A percentile compares a stretch with the other conserved stretches of the same genome.
Conservation (phyloP, 2,329 filamentous ascomycete species). For the Hansfordia pulvinata region DNA sequence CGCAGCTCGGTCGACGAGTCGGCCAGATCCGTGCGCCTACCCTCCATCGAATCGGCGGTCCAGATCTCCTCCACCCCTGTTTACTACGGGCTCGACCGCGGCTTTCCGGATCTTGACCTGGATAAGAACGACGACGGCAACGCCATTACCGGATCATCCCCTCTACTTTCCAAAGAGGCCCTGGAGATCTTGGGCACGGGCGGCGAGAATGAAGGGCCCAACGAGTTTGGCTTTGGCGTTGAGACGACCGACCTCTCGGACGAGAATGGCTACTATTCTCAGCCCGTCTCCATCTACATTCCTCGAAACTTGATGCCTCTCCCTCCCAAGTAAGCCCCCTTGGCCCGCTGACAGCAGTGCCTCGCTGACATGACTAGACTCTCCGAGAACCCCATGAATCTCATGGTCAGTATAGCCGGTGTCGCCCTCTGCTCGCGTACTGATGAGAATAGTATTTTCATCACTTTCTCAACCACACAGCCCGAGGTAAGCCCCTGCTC, state of each 20-base stretch:
- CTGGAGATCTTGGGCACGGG: conserved; percentile 14
- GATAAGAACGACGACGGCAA: conserved; percentile 57
- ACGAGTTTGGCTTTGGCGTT: conserved; percentile 32
- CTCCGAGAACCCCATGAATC: conserved; percentile 63
- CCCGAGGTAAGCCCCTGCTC: conserved; percentile 47
- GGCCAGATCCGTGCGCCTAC: too few species aligned
- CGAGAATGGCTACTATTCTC: conserved; percentile 55
- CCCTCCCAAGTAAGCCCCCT: conserved; percentile 22
- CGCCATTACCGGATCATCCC: conserved; percentile 38
- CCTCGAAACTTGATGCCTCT: conserved; percentile 32
- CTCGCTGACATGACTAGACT: conserved; percentile 38
- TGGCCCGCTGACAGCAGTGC: conserved; percentile 27
- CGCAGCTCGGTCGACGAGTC: too few species aligned
- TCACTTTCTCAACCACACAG: conserved; percentile 67
- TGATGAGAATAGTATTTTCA: conserved; percentile 36
- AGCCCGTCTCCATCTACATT: conserved; percentile 49
- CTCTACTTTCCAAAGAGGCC: conserved; percentile 13
- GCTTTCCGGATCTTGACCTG: conserved; percentile 55
- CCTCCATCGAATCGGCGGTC: conserved; percentile 40
- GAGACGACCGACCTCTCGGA: conserved; percentile 36
- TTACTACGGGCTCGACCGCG: conserved; percentile 59
- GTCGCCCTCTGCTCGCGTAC: conserved; percentile 8
- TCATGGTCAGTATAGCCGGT: conserved; percentile 33
- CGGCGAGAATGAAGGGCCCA: conserved; percentile 18
- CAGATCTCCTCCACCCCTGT: conserved; percentile 15